Evolutionary conservation across 2,329 filamentous ascomycete species (phyloP), one percentile per base, ranked within the genome.

Genomic region (Diaporthe velutina): DNA sequence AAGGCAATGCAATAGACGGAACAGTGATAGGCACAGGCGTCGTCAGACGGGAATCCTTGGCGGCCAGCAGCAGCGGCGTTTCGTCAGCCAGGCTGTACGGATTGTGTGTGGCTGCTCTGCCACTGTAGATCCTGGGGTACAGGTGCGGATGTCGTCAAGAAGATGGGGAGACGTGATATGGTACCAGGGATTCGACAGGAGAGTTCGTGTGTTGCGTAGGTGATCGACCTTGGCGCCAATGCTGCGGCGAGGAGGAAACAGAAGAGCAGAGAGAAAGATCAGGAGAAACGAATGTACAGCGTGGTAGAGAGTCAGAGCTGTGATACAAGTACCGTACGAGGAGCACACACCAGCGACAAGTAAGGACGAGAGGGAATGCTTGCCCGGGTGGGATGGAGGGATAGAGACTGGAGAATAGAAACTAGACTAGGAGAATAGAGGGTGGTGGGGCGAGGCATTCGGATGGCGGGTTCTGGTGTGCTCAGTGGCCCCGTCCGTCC

Each of bases 41-140:
- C 9, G 57, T 64, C 25, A 72, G 57, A 54, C 48, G 48, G 52
- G 33, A 42, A 38, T 64, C 57, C 57, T 71, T 64, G 60, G 70
- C 35, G 25, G 50, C 25, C 64, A 68, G n/a, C 64, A 68, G 33
- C 57, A 71, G 52, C 17, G 30, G 52, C 17, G 30, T 61, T 61
- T 61, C 70, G 70, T 71, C 42, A 71, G 70, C 55, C 55, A 38
- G 52, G 70, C 70, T 45, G 70, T 58, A 38, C 70, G 33, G 28
- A 22, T n/a, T 40, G 54, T 50, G 38, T 71, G 68, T 45, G 54
- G 42, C 42, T 40, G 70, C 55, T 60, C 70, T 61, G 55, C 52
- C 42, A 58, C 55, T 71, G 70, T 52, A 12, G 30, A 60, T 61
- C 70, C 70, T 61, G 42, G 12, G 35, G 45, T 15, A 48, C 25